These are phyloP conservation scores for Naganishia vaughanmartiniae DNA, from an alignment of 768 basidiomycete species.

Conservation along the genomic window DNA sequence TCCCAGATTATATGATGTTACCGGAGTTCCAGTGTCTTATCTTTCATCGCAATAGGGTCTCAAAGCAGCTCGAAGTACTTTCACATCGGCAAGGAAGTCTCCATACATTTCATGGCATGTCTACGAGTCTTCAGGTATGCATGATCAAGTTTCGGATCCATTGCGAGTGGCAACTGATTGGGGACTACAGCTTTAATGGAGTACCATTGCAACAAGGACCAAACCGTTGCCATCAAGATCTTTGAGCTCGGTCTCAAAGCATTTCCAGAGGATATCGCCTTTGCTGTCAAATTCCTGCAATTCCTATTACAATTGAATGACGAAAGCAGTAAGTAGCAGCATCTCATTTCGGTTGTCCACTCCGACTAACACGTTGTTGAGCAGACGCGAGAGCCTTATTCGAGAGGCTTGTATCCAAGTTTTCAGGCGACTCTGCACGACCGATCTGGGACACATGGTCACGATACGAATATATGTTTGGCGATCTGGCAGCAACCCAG, in stretches of 20 bases:
- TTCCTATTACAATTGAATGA: conserved; percentile 95
- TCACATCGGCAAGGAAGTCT: conserved; percentile 72
- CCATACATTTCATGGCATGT: conserved; percentile 72
- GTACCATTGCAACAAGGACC: conserved; percentile 79
- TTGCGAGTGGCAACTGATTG: background rate
- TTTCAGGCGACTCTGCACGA: conserved; percentile 72
- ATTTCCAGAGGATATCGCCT: conserved; percentile 78
- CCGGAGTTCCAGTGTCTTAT: background rate
- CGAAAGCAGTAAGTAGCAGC: conserved; percentile 71
- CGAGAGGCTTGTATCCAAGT: conserved; percentile 76
- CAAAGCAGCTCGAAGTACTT: conserved; percentile 71
- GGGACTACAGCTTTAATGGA: conserved; percentile 75
- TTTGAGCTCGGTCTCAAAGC: conserved; percentile 88
- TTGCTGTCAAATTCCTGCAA: conserved; percentile 80
- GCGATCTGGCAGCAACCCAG: conserved; percentile 80
- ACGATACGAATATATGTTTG: conserved; percentile 89
- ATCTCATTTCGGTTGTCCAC: background rate
- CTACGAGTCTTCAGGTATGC: conserved; percentile 80
- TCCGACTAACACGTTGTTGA: conserved; percentile 14
- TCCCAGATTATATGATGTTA: background rate
- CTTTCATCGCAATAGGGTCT: conserved; percentile 57
- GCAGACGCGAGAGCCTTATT: conserved; percentile 93
- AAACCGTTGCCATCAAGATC: conserved; percentile 77
- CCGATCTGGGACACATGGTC: conserved; percentile 96
- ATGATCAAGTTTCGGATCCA: conserved; percentile 17